Evolutionary conservation across 129 eudicot species (phyloP), one percentile per base, ranked within the genome.

Genomic region (Logfia minima): DNA sequence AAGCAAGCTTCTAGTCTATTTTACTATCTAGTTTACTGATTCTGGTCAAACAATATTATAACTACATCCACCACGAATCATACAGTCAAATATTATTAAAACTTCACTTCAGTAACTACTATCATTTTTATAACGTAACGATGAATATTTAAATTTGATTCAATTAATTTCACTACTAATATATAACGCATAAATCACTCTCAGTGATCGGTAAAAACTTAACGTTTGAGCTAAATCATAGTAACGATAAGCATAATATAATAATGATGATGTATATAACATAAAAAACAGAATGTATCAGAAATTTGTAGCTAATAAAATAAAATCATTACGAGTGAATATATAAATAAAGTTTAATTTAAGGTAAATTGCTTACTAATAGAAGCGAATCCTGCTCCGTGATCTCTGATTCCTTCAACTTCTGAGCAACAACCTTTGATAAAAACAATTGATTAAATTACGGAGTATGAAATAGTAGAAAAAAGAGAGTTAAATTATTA

Each of bases 331-430:
- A 65, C 68, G 22, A 71, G 72, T 32, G 48, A 53, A 53, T 0
- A 5, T 53, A 53, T 0, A 17, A 16, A 48, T 11, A 26, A 26
- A 26, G 29, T 26, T 26, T 24, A 71, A 64, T 31, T 1, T 35
- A 51, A 32, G 3, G 58, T 22, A 79, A 24, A 71, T 31, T 37
- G 9, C 22, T 88, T 85, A 93, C 98, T 41, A 93, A 87, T 45
- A 93, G 90, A 56, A 93, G 98, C 32, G 98, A 93, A 71, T 91
- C 98, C 87, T 90, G 97, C 85, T 93, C 97, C 0, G 98, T 93
- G 81, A 93, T 89, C 85, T 90, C 98, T 31, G 92, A 76, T 89
- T 93, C 97, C 90, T 91, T 91, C 77, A 93, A 48, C 65, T 93
- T 90, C 92, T 93, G 98, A 4, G 87, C 97, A 66, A 88, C 91